Evolutionary conservation across 2,329 filamentous ascomycete species (phyloP), one percentile per base, ranked within the genome.

Genomic region (Venturia aucupariae): DNA sequence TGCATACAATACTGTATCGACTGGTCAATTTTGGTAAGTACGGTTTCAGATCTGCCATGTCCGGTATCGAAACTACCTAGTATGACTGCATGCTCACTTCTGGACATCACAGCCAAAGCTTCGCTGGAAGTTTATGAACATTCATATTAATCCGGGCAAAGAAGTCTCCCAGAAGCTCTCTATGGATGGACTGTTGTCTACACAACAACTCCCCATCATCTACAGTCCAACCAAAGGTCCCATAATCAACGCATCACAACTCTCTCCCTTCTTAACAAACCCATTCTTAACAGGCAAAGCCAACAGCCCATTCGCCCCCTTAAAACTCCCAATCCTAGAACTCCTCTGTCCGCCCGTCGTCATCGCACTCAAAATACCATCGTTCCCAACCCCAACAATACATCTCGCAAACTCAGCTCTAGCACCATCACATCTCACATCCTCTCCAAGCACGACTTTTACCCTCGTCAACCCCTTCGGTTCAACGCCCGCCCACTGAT

Each of bases 301-400:
- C 30, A 97, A 76, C 70, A 99, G 76, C 4, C 89, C 91, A 79
- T 99, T 99, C 2, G 94, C 93, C 24, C 89, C 87, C 67, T 88
- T 90, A 69, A 97, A 81, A 75, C 93, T 97, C 0, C 92, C 91
- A 2, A 99, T 92, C 67, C 86, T 84, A 19, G 90, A 95, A 74
- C 93, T 97, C 62, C 94, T 82, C 78, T 99, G 94, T 3, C 88
- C 86, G 6, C 94, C 94, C 0, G 94, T 99, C 71, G 91, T 96
- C 38, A 79, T 84, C 0, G 92, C 94, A 66, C 84, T 80, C 60
- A 97, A 75, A 10, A 78, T 70, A 0, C 92, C 92, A 70, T 92
- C 87, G 0, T 68, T 72, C 13, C 76, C 80, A 1, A 86, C 84
- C 0, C 80, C 81, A 2, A 96, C 86, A 2, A 91, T 77, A 0